Conservation (phyloP, 1,284 basidiomycete genomes). For the Trametes versicolor region DNA sequence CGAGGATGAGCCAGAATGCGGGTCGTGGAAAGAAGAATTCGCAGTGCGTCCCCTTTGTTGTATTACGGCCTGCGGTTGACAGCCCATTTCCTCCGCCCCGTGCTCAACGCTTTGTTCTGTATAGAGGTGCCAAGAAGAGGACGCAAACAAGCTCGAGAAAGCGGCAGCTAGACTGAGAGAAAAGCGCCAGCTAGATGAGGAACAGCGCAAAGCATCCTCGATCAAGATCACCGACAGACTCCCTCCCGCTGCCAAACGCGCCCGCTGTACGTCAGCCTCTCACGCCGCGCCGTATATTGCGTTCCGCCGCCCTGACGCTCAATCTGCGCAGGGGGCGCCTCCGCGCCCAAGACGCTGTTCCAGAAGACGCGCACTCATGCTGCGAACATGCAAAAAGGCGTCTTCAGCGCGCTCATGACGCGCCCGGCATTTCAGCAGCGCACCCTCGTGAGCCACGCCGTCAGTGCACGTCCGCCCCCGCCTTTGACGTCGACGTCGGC, state of each 20-base stretch:
- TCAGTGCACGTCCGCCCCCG: conserved; percentile 45
- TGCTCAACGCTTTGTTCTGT: neutral
- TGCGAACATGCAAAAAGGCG: conserved; percentile 68
- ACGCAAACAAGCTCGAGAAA: conserved; percentile 64
- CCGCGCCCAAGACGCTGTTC: conserved; percentile 73
- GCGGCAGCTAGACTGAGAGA: conserved; percentile 65
- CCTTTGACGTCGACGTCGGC: conserved; percentile 27
- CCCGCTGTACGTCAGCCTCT: conserved; percentile 55
- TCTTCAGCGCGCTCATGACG: conserved; percentile 61
- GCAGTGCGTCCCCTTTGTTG: conserved; percentile 57
- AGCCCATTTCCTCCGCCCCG: conserved; percentile 5
- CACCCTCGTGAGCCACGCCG: conserved; percentile 52
- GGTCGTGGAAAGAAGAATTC: conserved; percentile 74
- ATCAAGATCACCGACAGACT: conserved; percentile 75
- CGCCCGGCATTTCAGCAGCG: conserved; percentile 56
- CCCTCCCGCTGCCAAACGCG: conserved; percentile 67
- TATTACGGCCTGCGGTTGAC: neutral
- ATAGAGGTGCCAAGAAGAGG: conserved; percentile 21
- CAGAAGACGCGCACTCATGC: conserved; percentile 79
- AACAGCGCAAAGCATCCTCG: conserved; percentile 76
- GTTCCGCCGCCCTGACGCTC: conserved; percentile 6
- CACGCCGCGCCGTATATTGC: conserved; percentile 6
- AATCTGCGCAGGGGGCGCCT: conserved; percentile 54
- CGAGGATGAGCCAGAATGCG: conserved; percentile 53
- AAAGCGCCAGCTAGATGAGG: conserved; percentile 72